Conservation (phyloP, 148 eudicot species). For the Oxyria digyna region DNA sequence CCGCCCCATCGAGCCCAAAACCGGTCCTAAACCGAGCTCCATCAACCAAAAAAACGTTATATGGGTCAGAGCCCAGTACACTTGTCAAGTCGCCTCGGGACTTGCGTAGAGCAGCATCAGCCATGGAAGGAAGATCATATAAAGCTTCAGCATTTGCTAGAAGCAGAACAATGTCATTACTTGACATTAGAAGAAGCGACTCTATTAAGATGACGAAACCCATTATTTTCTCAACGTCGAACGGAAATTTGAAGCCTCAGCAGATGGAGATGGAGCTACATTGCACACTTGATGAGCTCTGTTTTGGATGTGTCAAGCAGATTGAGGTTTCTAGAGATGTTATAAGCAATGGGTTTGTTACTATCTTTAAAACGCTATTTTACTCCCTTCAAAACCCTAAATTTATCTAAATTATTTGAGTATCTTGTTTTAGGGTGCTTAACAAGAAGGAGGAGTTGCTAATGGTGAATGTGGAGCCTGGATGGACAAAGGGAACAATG, state of each 20-base stretch:
- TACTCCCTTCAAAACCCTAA: too few species aligned
- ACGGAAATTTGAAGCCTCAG: constrained; percentile 5
- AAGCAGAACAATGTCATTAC: constrained; percentile 4
- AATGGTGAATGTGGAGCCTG: constrained; percentile 7
- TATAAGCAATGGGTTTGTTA: constrained; percentile 8
- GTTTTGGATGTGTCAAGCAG: constrained; percentile 10
- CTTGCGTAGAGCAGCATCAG: background rate
- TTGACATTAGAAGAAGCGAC: background rate
- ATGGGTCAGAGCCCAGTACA: background rate
- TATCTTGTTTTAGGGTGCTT: background rate
- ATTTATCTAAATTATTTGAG: background rate
- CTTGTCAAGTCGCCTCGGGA: background rate
- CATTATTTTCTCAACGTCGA: constrained; percentile 3
- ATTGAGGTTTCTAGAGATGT: constrained; percentile 7
- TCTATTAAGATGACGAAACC: background rate
- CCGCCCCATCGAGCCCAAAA: background rate
- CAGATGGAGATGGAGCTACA: background rate
- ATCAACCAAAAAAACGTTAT: background rate
- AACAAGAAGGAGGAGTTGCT: constrained; percentile 8
- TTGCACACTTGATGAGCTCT: constrained; percentile 8
- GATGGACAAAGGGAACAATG: constrained; percentile 9
- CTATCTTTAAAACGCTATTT: background rate
- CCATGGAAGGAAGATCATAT: background rate
- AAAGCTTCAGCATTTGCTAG: constrained; percentile 4
- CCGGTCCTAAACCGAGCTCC: background rate